phyloP scores from a whole-genome alignment of 345 rosid genomes.

The Pistacia vera region DNA sequence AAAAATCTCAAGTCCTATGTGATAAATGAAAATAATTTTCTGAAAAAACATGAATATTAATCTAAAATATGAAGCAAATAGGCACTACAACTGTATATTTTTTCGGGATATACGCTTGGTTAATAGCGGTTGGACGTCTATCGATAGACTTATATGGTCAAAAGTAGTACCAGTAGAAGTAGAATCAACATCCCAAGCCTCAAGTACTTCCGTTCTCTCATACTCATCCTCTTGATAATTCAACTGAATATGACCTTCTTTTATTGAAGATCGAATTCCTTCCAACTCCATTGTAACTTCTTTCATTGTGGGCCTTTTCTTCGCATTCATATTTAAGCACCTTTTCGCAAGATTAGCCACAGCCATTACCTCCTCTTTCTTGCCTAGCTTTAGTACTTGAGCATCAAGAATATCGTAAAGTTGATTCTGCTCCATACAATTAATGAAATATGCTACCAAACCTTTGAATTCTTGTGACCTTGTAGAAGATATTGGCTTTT shows the following conservation, averaged over 20 bases:
- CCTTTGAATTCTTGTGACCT: background rate
- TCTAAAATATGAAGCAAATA: too few relatives aligned
- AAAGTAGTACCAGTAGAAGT: background rate
- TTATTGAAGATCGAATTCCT: background rate
- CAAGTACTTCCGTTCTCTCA: background rate
- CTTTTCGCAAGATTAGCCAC: background rate
- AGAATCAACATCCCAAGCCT: background rate
- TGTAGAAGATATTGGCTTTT: background rate
- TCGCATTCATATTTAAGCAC: background rate
- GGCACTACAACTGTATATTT: background rate
- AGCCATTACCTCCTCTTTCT: background rate
- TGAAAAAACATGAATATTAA: too few relatives aligned
- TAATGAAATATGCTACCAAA: background rate
- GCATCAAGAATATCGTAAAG: conserved; percentile 2
- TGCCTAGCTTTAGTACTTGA: background rate
- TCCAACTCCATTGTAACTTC: conserved; percentile 5
- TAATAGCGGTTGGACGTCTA: background rate
- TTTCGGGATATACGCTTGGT: background rate
- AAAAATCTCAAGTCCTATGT: too few relatives aligned
- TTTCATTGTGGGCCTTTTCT: background rate
- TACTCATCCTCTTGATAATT: background rate
- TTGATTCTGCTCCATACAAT: background rate
- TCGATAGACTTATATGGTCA: background rate
- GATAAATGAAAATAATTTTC: too few relatives aligned
- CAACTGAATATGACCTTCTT: background rate